Conservation (phyloP, 2,329 filamentous ascomycete genomes). For the Scleromitrula shiraiana region DNA sequence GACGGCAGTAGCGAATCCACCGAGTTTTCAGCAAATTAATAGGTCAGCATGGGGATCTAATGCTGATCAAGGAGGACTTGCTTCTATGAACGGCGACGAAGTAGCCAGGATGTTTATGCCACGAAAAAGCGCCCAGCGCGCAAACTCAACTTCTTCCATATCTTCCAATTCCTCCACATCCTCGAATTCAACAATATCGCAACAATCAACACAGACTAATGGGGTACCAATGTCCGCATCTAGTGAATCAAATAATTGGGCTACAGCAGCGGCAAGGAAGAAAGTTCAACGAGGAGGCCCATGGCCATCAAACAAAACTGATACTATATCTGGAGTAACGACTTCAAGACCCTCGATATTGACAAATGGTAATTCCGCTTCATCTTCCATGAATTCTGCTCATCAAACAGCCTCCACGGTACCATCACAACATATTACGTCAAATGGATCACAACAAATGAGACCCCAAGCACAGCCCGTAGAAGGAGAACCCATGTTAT, state of each 20-base stretch:
- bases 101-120: constrained; percentile 82
- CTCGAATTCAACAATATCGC: constrained; percentile 55
- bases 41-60: constrained; percentile 60
- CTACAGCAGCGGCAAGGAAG: constrained; percentile 40
- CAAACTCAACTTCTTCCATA: constrained; percentile 76
- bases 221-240: constrained; percentile 35
- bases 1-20: constrained; percentile 61
- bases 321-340: constrained; percentile 51
- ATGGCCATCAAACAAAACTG: constrained; percentile 59
- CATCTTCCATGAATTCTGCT: constrained; percentile 54
- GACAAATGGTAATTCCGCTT: constrained; percentile 49
- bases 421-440: constrained; percentile 61
- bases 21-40: constrained; percentile 55
- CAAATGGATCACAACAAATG: constrained; percentile 45
- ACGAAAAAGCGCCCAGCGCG: constrained; percentile 77
- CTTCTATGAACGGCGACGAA: constrained; percentile 76
- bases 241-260: constrained; percentile 22
- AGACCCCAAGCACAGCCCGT: constrained; percentile 31
- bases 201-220: constrained; percentile 54
- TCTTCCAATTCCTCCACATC: constrained; percentile 51
- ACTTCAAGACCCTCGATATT: constrained; percentile 52
- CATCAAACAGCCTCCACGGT: constrained; percentile 50
- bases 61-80: constrained; percentile 49
- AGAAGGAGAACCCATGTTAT: constrained; percentile 69
- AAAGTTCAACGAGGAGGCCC: constrained; percentile 41